These are phyloP conservation scores for Scleroderma bovista DNA, from an alignment of 768 basidiomycete genomes.

Conservation along the genomic window DNA sequence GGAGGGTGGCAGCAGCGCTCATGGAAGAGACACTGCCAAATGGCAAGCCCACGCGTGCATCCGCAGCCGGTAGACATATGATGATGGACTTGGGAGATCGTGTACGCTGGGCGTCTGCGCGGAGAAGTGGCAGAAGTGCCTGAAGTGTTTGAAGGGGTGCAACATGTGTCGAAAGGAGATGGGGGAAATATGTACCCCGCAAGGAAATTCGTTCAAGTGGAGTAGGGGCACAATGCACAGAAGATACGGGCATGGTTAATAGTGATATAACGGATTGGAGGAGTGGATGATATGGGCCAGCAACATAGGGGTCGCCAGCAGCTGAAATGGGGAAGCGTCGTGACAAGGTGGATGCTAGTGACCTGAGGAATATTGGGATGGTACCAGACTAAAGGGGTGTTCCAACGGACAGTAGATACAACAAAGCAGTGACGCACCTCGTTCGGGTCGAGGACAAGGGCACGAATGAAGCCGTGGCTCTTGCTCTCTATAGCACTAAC, in stretches of 20 bases:
- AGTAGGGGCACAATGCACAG: conserved; percentile 35
- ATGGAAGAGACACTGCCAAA: conserved; percentile 62
- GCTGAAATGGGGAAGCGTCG: conserved; percentile 76
- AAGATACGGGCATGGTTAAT: conserved; percentile 50
- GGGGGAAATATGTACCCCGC: conserved; percentile 57
- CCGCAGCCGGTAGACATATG: conserved; percentile 68
- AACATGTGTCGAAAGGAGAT: conserved; percentile 69
- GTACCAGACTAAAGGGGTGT: conserved; percentile 51
- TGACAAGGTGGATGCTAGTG: conserved; percentile 71
- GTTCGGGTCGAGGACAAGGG: conserved; percentile 72
- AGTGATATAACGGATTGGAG: conserved; percentile 77
- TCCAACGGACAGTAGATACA: conserved; percentile 3
- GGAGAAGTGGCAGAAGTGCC: conserved; percentile 69
- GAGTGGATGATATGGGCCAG: conserved; percentile 60
- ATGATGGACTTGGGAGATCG: conserved; percentile 46
- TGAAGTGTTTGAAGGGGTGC: conserved; percentile 75
- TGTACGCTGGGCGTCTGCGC: conserved; percentile 55
- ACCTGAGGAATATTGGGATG: conserved; percentile 73
- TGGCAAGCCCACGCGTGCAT: conserved; percentile 71
- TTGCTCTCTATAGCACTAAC: conserved; percentile 57
- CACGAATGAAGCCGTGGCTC: conserved; percentile 73
- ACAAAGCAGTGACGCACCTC: conserved; percentile 44
- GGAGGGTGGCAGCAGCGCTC: conserved; percentile 68
- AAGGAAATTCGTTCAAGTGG: conserved; percentile 71
- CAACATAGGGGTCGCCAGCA: conserved; percentile 75